A percentile compares a stretch with the other conserved stretches of the same genome.
Evolutionary conservation across 2,329 filamentous ascomycete genomes (phyloP).

Genomic region (Beauveria australis): DNA sequence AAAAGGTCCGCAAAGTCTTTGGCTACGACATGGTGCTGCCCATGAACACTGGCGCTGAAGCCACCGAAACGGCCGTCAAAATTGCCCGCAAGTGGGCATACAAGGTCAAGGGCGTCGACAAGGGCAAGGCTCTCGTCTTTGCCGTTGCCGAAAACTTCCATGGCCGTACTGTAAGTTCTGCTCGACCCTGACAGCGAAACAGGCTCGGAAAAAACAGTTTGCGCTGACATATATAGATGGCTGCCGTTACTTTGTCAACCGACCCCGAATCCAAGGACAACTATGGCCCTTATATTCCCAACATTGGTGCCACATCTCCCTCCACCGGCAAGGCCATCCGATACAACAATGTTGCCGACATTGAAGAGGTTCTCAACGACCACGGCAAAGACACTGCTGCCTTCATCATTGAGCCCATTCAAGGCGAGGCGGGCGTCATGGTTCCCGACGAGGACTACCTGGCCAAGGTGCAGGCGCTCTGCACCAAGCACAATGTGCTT

Average conservation of each 20-base stretch:
- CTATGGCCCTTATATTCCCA: conserved; percentile 92
- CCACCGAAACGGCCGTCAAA: conserved; percentile 93
- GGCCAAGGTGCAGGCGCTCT: conserved; percentile 68
- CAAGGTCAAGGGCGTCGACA: conserved; percentile 84
- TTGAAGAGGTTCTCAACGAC: conserved; percentile 69
- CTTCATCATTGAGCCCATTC: conserved; percentile 92
- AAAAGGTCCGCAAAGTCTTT: conserved; percentile 82
- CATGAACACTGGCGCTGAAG: conserved; percentile 97
- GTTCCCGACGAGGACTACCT: conserved; percentile 91
- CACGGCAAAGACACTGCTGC: conserved; percentile 83
- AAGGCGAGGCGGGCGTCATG: conserved; percentile 94
- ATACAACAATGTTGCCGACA: conserved; percentile 77
- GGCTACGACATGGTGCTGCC: conserved; percentile 97
- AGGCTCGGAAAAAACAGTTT: no score
- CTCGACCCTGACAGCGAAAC: neutral
- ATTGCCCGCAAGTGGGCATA: conserved; percentile 97
- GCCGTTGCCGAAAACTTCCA: conserved; percentile 91
- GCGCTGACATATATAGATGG: conserved; percentile 51
- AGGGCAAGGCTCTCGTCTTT: conserved; percentile 77
- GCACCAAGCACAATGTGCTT: conserved; percentile 90
- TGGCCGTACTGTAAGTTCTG: conserved; percentile 69
- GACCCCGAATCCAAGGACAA: conserved; percentile 94
- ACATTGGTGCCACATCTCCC: conserved; percentile 70
- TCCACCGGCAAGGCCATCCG: conserved; percentile 67
- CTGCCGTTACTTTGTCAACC: conserved; percentile 88